Evolutionary conservation across 1,284 basidiomycete species (phyloP), one percentile per base, ranked within the genome.

Genomic region (Pyrrhoderma noxium): DNA sequence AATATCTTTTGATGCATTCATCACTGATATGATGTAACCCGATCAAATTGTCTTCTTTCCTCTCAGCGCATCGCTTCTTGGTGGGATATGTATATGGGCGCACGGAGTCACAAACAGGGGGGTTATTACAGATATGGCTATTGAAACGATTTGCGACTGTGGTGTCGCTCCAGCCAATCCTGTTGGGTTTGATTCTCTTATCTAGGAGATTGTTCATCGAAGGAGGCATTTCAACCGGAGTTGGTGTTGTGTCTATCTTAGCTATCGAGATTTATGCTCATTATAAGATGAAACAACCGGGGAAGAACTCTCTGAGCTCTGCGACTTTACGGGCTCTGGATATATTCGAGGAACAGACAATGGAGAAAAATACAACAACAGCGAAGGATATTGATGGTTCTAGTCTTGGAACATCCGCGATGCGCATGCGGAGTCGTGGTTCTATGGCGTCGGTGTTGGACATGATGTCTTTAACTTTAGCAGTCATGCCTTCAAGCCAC

Each of bases 391-490:
- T 64, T 45, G 61, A 59, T 2, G 69, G 70, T 42, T 59, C 70
- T 16, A 69, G 77, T 56, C 67, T 77, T 45, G n/a, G n/a, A 8
- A 73, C 73, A 25, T 80, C 73, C 61, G 77, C 74, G 47, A 68
- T 67, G 23, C 64, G 70, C 51, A 58, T 62, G 36, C 64, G 77
- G 21, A 65, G 71, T 36, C 73, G 84, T 51, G 80, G 82, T 13
- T 86, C 83, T 2, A 81, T 85, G 69, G 83, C 85, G 2, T 82
- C 79, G 22, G 82, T 88, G 47, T 68, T 88, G 52, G 85, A 88
- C 61, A 86, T 88, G 84, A 85, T 88, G 82, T 82, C 80, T 52
- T 60, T 80, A 51, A 87, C 83, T 13, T 69, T 88, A 34, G 83
- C 84, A 2, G 82, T 86, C 13, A 76, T 76, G 70, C 85, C 85